Percentiles rank a stretch among this genome's conserved stretches.
phyloP scores from a whole-genome alignment of 805 yeast species.

The Danielia oregonensis region DNA sequence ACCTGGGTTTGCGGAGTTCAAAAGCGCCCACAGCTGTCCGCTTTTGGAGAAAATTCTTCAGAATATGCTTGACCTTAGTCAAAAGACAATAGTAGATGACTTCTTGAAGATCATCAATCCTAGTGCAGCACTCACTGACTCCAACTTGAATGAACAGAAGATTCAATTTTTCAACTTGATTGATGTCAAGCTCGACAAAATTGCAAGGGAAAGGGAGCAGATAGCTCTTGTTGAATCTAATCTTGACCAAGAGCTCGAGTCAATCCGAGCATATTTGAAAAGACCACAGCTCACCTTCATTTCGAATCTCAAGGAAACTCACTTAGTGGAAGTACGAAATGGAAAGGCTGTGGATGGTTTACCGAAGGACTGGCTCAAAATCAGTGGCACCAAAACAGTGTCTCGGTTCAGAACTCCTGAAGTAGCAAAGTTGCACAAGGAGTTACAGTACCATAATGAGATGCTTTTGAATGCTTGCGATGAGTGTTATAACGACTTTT shows the following conservation, averaged over 20 bases:
- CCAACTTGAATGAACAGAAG: conserved; percentile 42
- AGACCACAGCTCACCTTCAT: conserved; percentile 56
- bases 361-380: conserved; percentile 76
- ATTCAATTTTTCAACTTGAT: conserved; percentile 39
- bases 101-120: conserved; percentile 51
- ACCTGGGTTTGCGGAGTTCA: conserved; percentile 8
- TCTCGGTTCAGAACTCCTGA: conserved; percentile 71
- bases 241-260: conserved; percentile 50
- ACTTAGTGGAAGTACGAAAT: conserved; percentile 72
- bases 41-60: conserved; percentile 37
- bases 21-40: conserved; percentile 24
- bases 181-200: conserved; percentile 32
- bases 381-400: conserved; percentile 63
- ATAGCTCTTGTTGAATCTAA: conserved; percentile 43
- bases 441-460: conserved; percentile 60
- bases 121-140: conserved; percentile 48
- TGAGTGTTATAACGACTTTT: conserved; percentile 40
- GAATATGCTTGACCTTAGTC: conserved; percentile 31
- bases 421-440: conserved; percentile 47
- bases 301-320: conserved; percentile 62
- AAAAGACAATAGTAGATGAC: conserved; percentile 26
- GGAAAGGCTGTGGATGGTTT: conserved; percentile 48
- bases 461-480: conserved; percentile 45
- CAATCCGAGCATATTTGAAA: conserved; percentile 43
- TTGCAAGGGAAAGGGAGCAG: conserved; percentile 31